phyloP scores from a whole-genome alignment of 495 filamentous ascomycete species.

The Penicillium cosmopolitanum region DNA sequence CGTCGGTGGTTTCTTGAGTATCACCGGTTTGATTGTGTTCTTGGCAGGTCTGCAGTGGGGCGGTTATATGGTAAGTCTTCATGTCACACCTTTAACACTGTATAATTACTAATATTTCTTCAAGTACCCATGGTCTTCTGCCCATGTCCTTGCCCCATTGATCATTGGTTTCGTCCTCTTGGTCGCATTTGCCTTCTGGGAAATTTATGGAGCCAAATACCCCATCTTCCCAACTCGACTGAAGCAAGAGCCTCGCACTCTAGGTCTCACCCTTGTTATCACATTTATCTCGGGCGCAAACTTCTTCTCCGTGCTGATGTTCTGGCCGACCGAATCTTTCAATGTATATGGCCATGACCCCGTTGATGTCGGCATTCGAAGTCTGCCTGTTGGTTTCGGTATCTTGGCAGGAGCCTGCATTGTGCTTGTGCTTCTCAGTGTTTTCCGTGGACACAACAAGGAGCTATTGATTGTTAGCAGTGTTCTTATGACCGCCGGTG shows the following conservation, averaged over 20 bases:
- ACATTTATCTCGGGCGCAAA: constrained; percentile 76
- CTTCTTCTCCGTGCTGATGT: constrained; percentile 74
- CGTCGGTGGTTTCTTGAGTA: constrained; percentile 68
- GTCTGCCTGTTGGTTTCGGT: constrained; percentile 66
- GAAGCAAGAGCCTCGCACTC: constrained; percentile 64
- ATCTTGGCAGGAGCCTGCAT: constrained; percentile 66
- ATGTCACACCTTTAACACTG: too few species aligned
- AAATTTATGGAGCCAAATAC: constrained; percentile 60
- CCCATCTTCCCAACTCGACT: constrained; percentile 70
- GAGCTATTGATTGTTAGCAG: constrained; percentile 65
- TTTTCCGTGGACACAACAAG: constrained; percentile 64
- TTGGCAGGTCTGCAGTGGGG: constrained; percentile 71
- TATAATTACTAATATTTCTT: constrained; percentile 1
- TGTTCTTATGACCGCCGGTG: constrained; percentile 69
- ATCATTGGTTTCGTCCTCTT: constrained; percentile 59
- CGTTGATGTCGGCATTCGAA: constrained; percentile 66
- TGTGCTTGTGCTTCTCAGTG: constrained; percentile 62
- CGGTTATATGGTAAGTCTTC: constrained; percentile 59
- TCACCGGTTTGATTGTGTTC: constrained; percentile 64
- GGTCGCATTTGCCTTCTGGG: constrained; percentile 62
- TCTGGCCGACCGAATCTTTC: constrained; percentile 76
- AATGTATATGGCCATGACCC: constrained; percentile 76
- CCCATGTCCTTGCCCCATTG: constrained; percentile 62
- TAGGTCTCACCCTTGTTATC: constrained; percentile 68
- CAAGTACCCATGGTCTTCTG: constrained; percentile 60